Evolutionary conservation across 441 rosid species (phyloP).

Genomic region (Populus hybrid): DNA sequence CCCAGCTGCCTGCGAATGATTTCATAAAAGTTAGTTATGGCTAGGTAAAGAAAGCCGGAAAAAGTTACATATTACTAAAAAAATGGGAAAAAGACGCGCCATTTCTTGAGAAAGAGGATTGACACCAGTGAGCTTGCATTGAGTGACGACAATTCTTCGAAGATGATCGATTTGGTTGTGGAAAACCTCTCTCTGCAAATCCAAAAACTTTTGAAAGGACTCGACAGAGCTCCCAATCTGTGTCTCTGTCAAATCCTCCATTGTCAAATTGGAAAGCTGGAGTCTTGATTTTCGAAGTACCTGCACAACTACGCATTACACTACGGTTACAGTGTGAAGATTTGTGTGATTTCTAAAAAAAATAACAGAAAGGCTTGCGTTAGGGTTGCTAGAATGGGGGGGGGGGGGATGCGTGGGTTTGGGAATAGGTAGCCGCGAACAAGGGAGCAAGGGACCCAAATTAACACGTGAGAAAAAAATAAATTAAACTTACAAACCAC

Average conservation of each 20-base stretch:
- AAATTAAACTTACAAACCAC: background rate
- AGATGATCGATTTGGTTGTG: slow-evolving; percentile 88
- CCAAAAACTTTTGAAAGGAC: slow-evolving; percentile 59
- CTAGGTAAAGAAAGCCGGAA: background rate
- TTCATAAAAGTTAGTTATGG: background rate
- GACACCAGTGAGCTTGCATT: slow-evolving; percentile 95
- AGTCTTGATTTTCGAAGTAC: slow-evolving; percentile 32
- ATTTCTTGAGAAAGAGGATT: slow-evolving; percentile 98
- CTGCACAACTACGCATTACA: slow-evolving; percentile 53
- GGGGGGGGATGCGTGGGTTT: background rate
- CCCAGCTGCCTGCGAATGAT: slow-evolving; percentile 76
- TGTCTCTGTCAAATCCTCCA: slow-evolving; percentile 61
- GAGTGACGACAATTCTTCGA: slow-evolving; percentile 70
- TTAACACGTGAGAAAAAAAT: background rate
- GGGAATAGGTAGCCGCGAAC: slow-evolving; percentile 15
- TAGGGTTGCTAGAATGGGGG: slow-evolving; percentile 37
- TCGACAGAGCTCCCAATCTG: slow-evolving; percentile 66
- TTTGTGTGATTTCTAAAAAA: slow-evolving; percentile 1
- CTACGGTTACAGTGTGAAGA: slow-evolving; percentile 8
- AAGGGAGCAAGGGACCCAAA: slow-evolving; percentile 12
- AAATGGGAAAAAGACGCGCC: slow-evolving; percentile 42
- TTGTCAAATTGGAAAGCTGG: slow-evolving; percentile 36
- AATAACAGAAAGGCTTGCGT: slow-evolving; percentile 13
- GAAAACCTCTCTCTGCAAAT: slow-evolving; percentile 68
- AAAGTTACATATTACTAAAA: background rate